Base-by-base conservation (phyloP, 208 protist species). In the Wallacemonas rigidus region DNA sequence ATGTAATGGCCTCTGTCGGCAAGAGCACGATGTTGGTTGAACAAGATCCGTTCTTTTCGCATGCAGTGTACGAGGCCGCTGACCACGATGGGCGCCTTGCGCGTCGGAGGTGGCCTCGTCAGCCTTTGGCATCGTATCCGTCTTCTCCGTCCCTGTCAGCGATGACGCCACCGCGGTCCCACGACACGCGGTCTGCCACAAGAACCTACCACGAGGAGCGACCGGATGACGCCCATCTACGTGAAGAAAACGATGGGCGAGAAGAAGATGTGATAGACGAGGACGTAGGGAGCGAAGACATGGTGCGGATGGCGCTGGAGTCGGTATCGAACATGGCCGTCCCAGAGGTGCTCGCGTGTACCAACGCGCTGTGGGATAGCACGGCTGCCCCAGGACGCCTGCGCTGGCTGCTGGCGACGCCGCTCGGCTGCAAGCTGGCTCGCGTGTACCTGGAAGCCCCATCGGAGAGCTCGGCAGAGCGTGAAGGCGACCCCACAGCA, bases 11-110 rank as follows among this genome's bases (percentile, higher is more conserved):
- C 38, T 65, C 60, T 3, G 60, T 65, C 6, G 60, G 60, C 4
- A 45, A 48, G 43, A 65, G 60, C 60, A 50, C 60, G 3, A 14
- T 65, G 40, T 41, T 65, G 60, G 43, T 65, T 7, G 12, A 62
- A 38, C 56, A 43, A 17, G 35, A 6, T 3, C 56, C 56, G 26
- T 2, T 62, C 17, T 12, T 4, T 40, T 6, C 36, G 7, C 26
- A 38, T 15, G 3, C 1, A 7, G 38, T n/a, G 56, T 9, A 9
- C 14, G 53, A 57, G 14, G 14, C 11, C 5, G 1, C 53, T 17
- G 53, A n/a, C 15, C 14, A 38, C 6, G 53, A 57, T 26, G 26
- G 26, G 26, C 26, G 26, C 26, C 26, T 26, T 26, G 26, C 26
- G 0, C 26, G 26, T 26, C 26, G 26, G 26, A 26, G 26, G 26